Base-by-base conservation (phyloP, 2,329 filamentous ascomycete genomes). In the Colletotrichum sp. region DNA sequence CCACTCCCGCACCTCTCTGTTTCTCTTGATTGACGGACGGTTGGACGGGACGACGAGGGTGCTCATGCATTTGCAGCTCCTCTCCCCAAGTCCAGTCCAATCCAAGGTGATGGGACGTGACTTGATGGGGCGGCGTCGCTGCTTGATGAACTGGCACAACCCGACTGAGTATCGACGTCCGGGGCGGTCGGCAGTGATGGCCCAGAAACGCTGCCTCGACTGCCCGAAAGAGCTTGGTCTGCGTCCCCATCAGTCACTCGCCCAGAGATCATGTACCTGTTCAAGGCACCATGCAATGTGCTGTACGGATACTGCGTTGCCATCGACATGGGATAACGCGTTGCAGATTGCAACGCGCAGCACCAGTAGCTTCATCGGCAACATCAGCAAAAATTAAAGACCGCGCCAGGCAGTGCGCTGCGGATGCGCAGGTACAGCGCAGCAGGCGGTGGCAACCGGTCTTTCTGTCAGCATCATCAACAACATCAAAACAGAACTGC, bases 81-180 rank as follows among this genome's bases (percentile, higher is more conserved):
- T 59, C 57, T 71, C 44, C 65, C 52, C 72, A 16, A 67, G 30
- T 44, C 30, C 63, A 72, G 55, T 64, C 73, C 73, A 75, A 68
- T 75, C 63, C 69, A 75, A 70, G 57, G 24, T 30, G 69, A 72
- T 24, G 69, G 63, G 63, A 72, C 63, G 32, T 68, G 63, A 75
- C 34, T 63, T 72, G 73, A 75, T 75, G 73, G 69, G 73, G 73
- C 69, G 67, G 63, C 63, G 73, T 66, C 63, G 69, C 71, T 75
- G 73, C 73, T 75, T 75, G 73, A 68, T 75, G 73, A 75, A 75
- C 73, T 75, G 73, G 73, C 73, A 75, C 28, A 59, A 32, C 73
- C 73, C 39, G 57, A 72, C 69, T 72, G 73, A 72, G 73, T 36
- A 72, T 72, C 57, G 71, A 59, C 48, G 39, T n/a, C 73, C 70